Evolutionary conservation across 2,329 filamentous ascomycete genomes (phyloP).

Genomic region (Alternaria dauci): DNA sequence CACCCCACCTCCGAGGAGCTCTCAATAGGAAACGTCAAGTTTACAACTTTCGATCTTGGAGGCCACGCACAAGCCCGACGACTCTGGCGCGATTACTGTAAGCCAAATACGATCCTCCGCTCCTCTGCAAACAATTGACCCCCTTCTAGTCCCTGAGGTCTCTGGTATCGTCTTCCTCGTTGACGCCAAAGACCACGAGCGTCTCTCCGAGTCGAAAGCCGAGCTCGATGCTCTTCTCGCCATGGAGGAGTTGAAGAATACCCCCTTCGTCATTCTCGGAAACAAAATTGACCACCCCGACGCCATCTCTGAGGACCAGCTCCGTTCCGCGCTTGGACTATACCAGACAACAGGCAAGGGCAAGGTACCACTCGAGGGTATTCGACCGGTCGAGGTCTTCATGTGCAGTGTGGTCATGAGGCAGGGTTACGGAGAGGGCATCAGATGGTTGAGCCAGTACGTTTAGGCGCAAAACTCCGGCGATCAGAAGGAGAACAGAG

Average conservation of each 20-base stretch:
- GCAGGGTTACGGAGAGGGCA: constrained; percentile 68
- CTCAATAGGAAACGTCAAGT: constrained; percentile 69
- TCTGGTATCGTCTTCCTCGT: constrained; percentile 94
- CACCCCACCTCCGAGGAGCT: constrained; percentile 71
- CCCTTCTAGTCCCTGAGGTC: constrained; percentile 46
- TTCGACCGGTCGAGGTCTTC: constrained; percentile 82
- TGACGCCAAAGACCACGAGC: constrained; percentile 96
- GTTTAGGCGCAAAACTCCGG: constrained; percentile 34
- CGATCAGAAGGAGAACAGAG: background rate
- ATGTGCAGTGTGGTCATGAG: constrained; percentile 99
- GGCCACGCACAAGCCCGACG: constrained; percentile 52
- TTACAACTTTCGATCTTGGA: constrained; percentile 84
- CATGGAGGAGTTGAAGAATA: constrained; percentile 96
- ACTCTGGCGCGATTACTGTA: constrained; percentile 53
- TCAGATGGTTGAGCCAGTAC: constrained; percentile 55
- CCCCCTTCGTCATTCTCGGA: constrained; percentile 93
- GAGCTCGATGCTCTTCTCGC: constrained; percentile 92
- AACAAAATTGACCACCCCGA: constrained; percentile 99
- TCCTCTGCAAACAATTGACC: constrained; percentile 11
- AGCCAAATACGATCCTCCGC: background rate
- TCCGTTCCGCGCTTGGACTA: constrained; percentile 88
- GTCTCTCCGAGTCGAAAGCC: constrained; percentile 91
- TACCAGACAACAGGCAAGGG: constrained; percentile 70
- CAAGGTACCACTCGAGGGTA: constrained; percentile 50
- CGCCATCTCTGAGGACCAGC: constrained; percentile 93